These are phyloP conservation scores for Colletotrichum sp. DNA, from an alignment of 2,329 filamentous ascomycete species.

Conservation along the genomic window DNA sequence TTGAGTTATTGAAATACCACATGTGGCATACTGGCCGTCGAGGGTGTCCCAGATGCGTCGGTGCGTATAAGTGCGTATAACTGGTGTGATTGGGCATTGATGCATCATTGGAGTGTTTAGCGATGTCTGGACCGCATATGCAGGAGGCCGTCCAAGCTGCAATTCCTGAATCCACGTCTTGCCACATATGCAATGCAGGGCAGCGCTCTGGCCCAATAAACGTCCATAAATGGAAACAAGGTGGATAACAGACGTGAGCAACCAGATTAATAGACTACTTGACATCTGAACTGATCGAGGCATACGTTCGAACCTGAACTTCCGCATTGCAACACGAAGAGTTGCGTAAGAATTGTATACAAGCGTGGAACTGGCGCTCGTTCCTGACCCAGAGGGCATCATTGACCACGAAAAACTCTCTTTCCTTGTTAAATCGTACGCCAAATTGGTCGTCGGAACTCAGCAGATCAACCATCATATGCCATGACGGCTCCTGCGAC, in stretches of 20 bases:
- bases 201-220: background rate
- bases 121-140: background rate
- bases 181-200: background rate
- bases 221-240: background rate
- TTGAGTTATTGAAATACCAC: too few relatives aligned
- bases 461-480: background rate
- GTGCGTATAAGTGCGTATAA: background rate
- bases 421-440: background rate
- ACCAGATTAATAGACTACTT: background rate
- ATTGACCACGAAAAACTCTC: background rate
- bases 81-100: background rate
- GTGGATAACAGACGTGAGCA: background rate
- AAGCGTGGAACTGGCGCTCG: background rate
- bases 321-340: background rate
- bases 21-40: too few relatives aligned
- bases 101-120: background rate
- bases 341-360: background rate
- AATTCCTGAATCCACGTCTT: background rate
- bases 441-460: background rate
- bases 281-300: background rate
- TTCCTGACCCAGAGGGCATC: background rate
- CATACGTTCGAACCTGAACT: background rate
- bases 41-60: too few relatives aligned
- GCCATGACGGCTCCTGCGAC: background rate
- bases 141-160: background rate